phyloP scores from a whole-genome alignment of 1,139 yeast species.

The Schwanniomyces etchellsii region DNA sequence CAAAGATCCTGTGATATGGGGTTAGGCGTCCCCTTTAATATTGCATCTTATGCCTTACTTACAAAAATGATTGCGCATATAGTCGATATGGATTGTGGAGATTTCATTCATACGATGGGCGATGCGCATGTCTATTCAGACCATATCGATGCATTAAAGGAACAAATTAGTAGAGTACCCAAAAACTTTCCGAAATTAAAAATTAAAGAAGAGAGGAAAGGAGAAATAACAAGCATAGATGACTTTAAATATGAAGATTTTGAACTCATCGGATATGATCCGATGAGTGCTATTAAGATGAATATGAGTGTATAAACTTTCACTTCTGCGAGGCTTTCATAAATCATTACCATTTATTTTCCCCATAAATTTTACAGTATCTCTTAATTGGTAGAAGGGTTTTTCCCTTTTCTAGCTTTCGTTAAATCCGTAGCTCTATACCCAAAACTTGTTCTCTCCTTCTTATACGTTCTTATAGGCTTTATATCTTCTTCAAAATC shows the following conservation, averaged over 20 bases:
- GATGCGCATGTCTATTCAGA: conserved; percentile 93
- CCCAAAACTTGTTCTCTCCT: conserved; percentile 2
- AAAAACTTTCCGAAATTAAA: conserved; percentile 70
- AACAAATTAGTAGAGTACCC: conserved; percentile 73
- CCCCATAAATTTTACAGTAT: conserved; percentile 4
- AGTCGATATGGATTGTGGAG: conserved; percentile 92
- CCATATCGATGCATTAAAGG: conserved; percentile 84
- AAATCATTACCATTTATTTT: conserved; percentile 1
- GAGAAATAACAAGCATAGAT: conserved; percentile 60
- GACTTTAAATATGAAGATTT: conserved; percentile 88
- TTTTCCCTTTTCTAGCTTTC: neutral
- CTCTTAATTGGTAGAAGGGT: conserved; percentile 2
- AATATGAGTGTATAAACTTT: conserved; percentile 56
- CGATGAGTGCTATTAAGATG: conserved; percentile 84
- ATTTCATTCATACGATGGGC: conserved; percentile 91
- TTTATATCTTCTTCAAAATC: conserved; percentile 19
- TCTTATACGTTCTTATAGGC: conserved; percentile 3
- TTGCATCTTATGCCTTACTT: conserved; percentile 89
- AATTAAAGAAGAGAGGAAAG: conserved; percentile 51
- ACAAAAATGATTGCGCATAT: conserved; percentile 95
- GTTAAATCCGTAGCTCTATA: neutral
- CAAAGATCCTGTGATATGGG: conserved; percentile 99
- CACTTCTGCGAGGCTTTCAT: neutral
- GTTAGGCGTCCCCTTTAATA: conserved; percentile 94
- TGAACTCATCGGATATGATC: conserved; percentile 70